These are phyloP conservation scores for Kwoniella bestiolae DNA, from an alignment of 768 basidiomycete genomes.

Conservation along the genomic window DNA sequence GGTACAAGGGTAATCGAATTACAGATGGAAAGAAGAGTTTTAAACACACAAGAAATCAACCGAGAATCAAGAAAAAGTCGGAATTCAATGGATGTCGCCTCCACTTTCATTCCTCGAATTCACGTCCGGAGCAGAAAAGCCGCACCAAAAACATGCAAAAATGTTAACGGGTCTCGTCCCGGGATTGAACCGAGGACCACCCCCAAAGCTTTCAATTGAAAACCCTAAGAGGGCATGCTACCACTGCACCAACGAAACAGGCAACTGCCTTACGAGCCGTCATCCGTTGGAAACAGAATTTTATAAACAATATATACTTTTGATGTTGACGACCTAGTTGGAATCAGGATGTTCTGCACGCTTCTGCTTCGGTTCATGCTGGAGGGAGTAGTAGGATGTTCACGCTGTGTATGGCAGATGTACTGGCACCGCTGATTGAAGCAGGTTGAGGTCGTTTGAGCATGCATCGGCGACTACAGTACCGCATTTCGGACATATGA, in stretches of 20 bases:
- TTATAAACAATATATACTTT: slow-evolving; percentile 1
- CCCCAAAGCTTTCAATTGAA: slow-evolving; percentile 26
- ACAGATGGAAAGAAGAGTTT: neutral
- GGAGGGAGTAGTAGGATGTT: too few species aligned
- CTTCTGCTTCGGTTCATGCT: too few species aligned
- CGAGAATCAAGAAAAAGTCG: neutral
- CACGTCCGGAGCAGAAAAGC: neutral
- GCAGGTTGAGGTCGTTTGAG: too few species aligned
- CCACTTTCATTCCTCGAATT: too few species aligned
- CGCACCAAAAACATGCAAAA: slow-evolving; percentile 4
- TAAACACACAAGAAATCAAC: neutral
- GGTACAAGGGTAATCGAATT: neutral
- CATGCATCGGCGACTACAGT: too few species aligned
- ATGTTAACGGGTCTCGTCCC: slow-evolving; percentile 30
- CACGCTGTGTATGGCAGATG: too few species aligned
- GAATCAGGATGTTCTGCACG: too few species aligned
- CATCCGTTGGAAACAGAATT: slow-evolving; percentile 8
- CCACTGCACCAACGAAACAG: slow-evolving; percentile 32
- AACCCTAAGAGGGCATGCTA: slow-evolving; percentile 33
- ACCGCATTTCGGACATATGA: too few species aligned
- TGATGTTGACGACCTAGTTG: neutral
- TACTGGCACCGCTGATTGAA: too few species aligned
- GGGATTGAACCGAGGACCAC: slow-evolving; percentile 33
- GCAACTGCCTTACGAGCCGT: slow-evolving; percentile 22
- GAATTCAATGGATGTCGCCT: neutral